Base-by-base conservation (phyloP, 2,329 filamentous ascomycete species). In the Colletotrichum falcatum region DNA sequence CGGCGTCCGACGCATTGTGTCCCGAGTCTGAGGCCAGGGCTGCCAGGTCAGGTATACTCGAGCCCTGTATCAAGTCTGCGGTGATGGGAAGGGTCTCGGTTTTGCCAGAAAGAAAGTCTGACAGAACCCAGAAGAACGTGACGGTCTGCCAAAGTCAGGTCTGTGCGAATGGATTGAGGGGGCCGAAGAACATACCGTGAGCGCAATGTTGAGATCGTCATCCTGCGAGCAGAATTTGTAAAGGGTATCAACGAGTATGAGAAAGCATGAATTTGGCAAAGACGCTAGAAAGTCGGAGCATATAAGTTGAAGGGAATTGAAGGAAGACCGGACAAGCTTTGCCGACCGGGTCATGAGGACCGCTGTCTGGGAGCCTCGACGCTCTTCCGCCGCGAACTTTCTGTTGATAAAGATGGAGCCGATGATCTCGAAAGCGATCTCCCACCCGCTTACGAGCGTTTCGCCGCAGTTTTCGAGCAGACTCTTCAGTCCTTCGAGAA, bases 121-220 rank as follows among this genome's bases (percentile, higher is more conserved):
- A 97, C 9, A 98, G 88, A 64, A 95, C 95, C 94, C 95, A 98
- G 79, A 97, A 97, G 77, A 97, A 96, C 0, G 95, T 97, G 11
- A 97, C 93, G 1, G 95, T 96, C 89, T 94, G 61, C 3, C 28
- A 58, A 46, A 5, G 20, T 77, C 62, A 74, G 74, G 33, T 62
- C 5, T 70, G 61, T 64, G 75, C 62, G 2, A 28, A 44, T 44
- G 73, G 74, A 26, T 73, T 28, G 23, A 6, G 12, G 5, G 28
- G 62, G 28, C 61, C 18, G 60, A 46, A 46, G 20, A n/a, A 79
- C 88, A 80, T 84, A 93, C 92, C 42, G 96, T 98, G 33, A 99
- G 85, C 0, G 95, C 95, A 76, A 98, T 97, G 75, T 99, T 99
- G 46, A 99, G 86, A 77, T 99, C 96, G 74, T 97, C 93, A 73